Evolutionary conservation across 1,284 basidiomycete species (phyloP), one percentile per base, ranked within the genome.

Genomic region (Pseudozyma pruni): DNA sequence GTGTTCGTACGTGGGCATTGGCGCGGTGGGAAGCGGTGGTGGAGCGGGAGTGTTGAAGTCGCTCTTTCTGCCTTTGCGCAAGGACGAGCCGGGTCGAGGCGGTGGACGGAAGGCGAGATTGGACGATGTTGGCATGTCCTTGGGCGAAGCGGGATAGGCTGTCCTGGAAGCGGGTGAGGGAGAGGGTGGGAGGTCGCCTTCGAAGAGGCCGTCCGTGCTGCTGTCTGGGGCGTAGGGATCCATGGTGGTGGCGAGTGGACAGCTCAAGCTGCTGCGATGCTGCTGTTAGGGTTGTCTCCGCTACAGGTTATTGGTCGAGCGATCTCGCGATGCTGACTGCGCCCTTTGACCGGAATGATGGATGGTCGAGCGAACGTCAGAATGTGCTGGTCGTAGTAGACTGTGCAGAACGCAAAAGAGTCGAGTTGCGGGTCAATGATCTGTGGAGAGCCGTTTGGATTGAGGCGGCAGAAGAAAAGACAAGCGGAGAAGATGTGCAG

Each of bases 51-150:
- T 70, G 62, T 67, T 72, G 53, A 67, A 68, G 47, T 72, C 63
- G 46, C 71, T 73, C 53, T 74, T 70, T 7, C 72, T 41, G 27
- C 61, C 62, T 34, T 74, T 74, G 46, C 72, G 63, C 37, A 67
- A 25, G 3, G 72, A 74, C 4, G 72, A 74, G 22, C 72, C 72
- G 3, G 72, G 72, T 11, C 72, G 58, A 31, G 72, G 67, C 13
- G 72, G 72, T 31, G 62, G 67, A 35, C 60, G 58, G 50, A 74
- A 74, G 47, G 55, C 54, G 23, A 74, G 67, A 22, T 49, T 60
- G 39, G 67, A 63, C 10, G 58, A 54, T 11, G 64, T 57, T 14
- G 49, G 25, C 33, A 62, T 45, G 31, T 72, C 59, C 39, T 72
- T 72, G 44, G 69, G 69, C 8, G 69, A 67, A 23, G 58, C 39